Conservation (phyloP, 257 asterid genomes). For the Cruciata laevipes region DNA sequence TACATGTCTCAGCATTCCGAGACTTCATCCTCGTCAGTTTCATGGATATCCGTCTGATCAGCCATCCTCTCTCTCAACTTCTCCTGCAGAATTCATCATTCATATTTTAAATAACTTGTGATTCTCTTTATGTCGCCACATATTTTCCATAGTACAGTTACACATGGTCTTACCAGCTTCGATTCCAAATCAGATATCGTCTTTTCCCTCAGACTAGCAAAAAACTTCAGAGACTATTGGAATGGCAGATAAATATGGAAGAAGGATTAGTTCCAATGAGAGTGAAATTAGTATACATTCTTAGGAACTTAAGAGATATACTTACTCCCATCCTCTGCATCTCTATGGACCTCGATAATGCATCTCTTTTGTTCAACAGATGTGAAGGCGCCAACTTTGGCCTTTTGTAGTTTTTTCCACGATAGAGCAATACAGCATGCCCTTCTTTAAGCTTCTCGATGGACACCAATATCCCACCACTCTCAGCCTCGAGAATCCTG, state of each 20-base stretch:
- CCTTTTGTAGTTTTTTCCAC: constrained; percentile 87
- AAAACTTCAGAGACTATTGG: constrained; percentile 70
- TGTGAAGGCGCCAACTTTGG: constrained; percentile 41
- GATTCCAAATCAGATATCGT: constrained; percentile 35
- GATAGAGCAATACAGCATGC: constrained; percentile 77
- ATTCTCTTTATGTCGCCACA: not conserved
- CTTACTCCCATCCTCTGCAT: constrained; percentile 92
- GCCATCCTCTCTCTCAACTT: not conserved
- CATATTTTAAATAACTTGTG: not conserved
- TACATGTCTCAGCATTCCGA: not conserved
- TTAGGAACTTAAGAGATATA: constrained; percentile 10
- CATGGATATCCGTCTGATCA: not conserved
- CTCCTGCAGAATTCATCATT: constrained; percentile 9
- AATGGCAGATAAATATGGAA: constrained; percentile 9
- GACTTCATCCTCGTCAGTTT: not conserved
- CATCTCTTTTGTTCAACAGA: constrained; percentile 67
- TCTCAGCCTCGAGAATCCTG: constrained; percentile 53
- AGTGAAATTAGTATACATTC: constrained; percentile 2
- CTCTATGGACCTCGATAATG: constrained; percentile 69
- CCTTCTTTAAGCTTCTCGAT: constrained; percentile 80
- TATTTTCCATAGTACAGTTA: not conserved
- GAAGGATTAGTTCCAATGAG: not conserved
- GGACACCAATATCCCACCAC: constrained; percentile 69
- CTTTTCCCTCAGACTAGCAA: constrained; percentile 59
- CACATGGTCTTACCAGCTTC: constrained; percentile 49